These are phyloP conservation scores for Venustampulla echinocandica DNA, from an alignment of 495 filamentous ascomycete genomes.

Conservation along the genomic window DNA sequence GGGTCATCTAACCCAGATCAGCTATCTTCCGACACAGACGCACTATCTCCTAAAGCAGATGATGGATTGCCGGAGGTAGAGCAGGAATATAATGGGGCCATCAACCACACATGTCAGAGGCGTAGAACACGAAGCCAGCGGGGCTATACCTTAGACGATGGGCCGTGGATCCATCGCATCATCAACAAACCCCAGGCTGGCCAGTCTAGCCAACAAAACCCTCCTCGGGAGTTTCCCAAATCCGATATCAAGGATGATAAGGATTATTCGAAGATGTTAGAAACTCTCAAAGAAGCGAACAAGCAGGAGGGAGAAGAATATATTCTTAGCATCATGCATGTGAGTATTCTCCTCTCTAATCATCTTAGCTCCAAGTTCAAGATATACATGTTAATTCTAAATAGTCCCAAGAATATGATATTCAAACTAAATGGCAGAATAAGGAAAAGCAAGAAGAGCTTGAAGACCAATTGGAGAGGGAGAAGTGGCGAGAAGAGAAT, in stretches of 20 bases:
- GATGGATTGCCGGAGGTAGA: no score
- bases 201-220: neutral
- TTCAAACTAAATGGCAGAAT: neutral
- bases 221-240: neutral
- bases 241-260: neutral
- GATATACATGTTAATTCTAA: neutral
- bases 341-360: neutral
- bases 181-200: neutral
- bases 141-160: conserved; percentile 9
- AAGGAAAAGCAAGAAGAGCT: neutral
- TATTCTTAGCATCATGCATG: conserved; percentile 1
- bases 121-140: neutral
- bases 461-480: neutral
- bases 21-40: neutral
- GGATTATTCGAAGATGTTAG: conserved; percentile 5
- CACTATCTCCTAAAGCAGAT: no score
- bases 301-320: neutral
- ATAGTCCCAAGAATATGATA: neutral
- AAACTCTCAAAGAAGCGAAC: neutral
- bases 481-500: neutral
- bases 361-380: neutral
- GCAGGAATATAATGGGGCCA: neutral
- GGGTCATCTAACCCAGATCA: neutral
- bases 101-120: neutral
- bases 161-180: conserved; percentile 9